Evolutionary conservation across 1,284 basidiomycete species (phyloP).

Genomic region (Ustilago cynodontis): DNA sequence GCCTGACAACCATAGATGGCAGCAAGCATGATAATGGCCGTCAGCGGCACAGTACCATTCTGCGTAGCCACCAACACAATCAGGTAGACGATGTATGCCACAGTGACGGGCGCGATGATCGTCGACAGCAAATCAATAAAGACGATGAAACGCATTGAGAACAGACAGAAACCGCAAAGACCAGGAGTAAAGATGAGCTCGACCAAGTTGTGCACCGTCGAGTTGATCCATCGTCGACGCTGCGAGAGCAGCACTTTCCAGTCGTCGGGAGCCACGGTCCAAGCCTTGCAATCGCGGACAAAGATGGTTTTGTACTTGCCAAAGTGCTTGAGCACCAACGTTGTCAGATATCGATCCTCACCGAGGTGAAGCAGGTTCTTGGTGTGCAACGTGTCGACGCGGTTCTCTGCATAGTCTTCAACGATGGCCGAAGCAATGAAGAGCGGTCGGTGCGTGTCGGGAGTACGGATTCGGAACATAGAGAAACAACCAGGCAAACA

Average conservation of each 20-base stretch:
- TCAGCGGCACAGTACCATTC: conserved; percentile 60
- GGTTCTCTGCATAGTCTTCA: conserved; percentile 93
- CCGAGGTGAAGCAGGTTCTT: conserved; percentile 91
- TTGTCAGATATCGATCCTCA: conserved; percentile 98
- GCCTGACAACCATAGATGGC: conserved; percentile 83
- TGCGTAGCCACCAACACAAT: conserved; percentile 62
- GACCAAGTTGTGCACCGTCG: conserved; percentile 94
- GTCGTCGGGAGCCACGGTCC: conserved; percentile 74
- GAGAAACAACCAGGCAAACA: conserved; percentile 82
- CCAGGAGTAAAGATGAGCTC: conserved; percentile 92
- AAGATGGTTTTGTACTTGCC: conserved; percentile 84
- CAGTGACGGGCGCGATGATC: conserved; percentile 88
- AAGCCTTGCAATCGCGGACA: conserved; percentile 88
- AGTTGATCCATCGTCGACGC: conserved; percentile 99
- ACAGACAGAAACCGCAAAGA: conserved; percentile 88
- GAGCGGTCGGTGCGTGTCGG: conserved; percentile 69
- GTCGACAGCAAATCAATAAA: conserved; percentile 88
- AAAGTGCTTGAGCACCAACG: conserved; percentile 83
- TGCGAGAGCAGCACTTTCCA: conserved; percentile 97
- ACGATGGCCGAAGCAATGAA: conserved; percentile 83
- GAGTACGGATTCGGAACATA: conserved; percentile 68
- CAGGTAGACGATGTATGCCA: conserved; percentile 78
- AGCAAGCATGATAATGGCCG: conserved; percentile 90
- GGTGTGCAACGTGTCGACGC: conserved; percentile 93
- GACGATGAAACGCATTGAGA: conserved; percentile 98